A percentile compares a stretch with the other conserved stretches of the same genome.
phyloP scores from a whole-genome alignment of 148 eudicot genomes.

The Heliamphora exappendiculata region DNA sequence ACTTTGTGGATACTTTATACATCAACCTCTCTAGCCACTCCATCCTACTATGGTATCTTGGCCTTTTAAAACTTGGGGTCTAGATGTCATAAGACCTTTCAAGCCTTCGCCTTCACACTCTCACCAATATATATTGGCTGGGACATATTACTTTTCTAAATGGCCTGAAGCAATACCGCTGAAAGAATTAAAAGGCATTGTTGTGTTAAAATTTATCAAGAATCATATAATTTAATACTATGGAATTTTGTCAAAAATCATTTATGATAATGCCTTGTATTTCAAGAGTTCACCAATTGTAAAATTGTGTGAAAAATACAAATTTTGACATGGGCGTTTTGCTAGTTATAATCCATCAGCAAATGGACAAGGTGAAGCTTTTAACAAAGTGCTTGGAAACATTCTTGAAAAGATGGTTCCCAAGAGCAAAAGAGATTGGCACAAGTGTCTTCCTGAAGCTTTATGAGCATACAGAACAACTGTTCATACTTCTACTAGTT shows the following conservation, averaged over 20 bases:
- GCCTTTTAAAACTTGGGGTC: background rate
- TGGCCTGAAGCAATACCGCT: background rate
- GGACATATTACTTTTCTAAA: background rate
- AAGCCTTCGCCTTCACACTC: background rate
- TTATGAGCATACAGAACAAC: slow-evolving; percentile 2
- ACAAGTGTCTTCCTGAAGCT: background rate
- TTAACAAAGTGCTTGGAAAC: background rate
- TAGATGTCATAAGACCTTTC: background rate
- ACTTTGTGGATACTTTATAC: background rate
- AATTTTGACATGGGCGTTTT: background rate
- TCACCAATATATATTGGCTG: background rate
- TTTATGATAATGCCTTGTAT: background rate
- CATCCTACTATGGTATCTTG: background rate
- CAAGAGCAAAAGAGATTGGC: background rate
- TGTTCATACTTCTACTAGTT: background rate
- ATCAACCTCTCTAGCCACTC: background rate
- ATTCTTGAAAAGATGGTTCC: background rate
- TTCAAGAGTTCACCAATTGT: background rate
- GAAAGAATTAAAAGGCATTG: background rate
- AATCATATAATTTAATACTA: background rate
- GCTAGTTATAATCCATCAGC: background rate
- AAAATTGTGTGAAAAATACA: background rate
- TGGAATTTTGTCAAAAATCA: background rate
- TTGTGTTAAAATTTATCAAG: background rate
- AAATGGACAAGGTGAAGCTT: background rate